Conservation (phyloP, 306 rosid genomes). For the Rubus parviflorus region DNA sequence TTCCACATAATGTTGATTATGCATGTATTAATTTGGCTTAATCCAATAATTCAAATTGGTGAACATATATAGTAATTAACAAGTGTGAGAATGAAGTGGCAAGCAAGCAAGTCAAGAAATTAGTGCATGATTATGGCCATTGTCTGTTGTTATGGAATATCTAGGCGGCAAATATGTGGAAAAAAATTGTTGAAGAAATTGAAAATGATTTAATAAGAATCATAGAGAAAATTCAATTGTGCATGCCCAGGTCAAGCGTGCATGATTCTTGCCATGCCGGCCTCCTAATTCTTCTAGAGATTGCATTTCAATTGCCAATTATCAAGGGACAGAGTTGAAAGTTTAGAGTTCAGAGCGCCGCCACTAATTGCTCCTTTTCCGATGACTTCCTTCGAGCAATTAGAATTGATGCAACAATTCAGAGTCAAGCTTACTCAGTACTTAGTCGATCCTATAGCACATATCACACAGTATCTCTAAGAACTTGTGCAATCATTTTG, state of each 20-base stretch:
- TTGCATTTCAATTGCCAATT: background rate
- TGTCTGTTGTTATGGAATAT: background rate
- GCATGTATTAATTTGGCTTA: background rate
- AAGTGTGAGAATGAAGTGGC: background rate
- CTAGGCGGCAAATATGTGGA: constrained; percentile 1
- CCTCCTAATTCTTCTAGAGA: background rate
- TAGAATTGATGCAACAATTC: too few relatives aligned
- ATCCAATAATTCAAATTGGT: background rate
- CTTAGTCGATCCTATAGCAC: too few relatives aligned
- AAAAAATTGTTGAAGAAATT: background rate
- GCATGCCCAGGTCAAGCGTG: constrained; percentile 1
- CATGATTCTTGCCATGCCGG: constrained; percentile 5
- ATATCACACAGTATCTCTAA: too few relatives aligned
- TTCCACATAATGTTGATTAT: background rate
- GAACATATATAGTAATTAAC: background rate
- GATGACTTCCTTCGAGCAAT: too few relatives aligned
- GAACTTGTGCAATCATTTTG: too few relatives aligned
- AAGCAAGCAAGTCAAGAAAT: background rate
- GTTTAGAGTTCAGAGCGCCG: too few relatives aligned
- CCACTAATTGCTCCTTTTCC: too few relatives aligned
- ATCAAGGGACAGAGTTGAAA: too few relatives aligned
- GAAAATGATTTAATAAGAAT: background rate
- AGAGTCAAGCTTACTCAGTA: too few relatives aligned
- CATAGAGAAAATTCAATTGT: too few relatives aligned
- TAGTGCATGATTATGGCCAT: constrained; percentile 32